Evolutionary conservation across 495 filamentous ascomycete genomes (phyloP).

Genomic region (Collariella sp.): DNA sequence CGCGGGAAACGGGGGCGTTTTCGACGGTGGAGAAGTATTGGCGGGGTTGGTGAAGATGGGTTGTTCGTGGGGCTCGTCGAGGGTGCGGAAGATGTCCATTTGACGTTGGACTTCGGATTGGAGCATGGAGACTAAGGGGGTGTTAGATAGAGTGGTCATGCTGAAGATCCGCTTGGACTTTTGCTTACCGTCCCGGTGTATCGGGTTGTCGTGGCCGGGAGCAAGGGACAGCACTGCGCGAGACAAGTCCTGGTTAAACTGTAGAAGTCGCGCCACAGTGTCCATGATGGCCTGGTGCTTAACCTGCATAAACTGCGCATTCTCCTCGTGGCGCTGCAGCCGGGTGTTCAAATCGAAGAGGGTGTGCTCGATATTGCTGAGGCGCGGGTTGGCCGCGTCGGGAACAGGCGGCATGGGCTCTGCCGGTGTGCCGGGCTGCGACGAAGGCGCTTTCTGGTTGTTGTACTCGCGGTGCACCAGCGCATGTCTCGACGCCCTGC

Average conservation of each 20-base stretch:
- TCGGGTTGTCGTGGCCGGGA: conserved; percentile 54
- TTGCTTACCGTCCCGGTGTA: conserved; percentile 54
- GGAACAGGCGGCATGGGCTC: conserved; percentile 60
- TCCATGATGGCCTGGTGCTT: conserved; percentile 79
- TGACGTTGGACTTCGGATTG: conserved; percentile 82
- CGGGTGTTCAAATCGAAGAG: conserved; percentile 72
- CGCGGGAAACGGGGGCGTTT: conserved; percentile 82
- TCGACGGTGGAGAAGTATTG: conserved; percentile 71
- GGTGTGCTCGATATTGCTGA: conserved; percentile 70
- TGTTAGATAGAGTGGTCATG: too few relatives aligned
- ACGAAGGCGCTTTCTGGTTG: conserved; percentile 63
- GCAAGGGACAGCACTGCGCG: conserved; percentile 60
- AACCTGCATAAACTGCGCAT: conserved; percentile 62
- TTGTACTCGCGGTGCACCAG: conserved; percentile 93
- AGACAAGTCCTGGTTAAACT: conserved; percentile 66
- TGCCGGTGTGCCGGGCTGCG: conserved; percentile 75
- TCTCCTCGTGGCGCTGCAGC: conserved; percentile 76
- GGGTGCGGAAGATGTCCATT: conserved; percentile 55
- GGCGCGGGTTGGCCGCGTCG: conserved; percentile 66
- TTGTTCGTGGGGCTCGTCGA: conserved; percentile 74
- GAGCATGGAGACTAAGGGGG: conserved; percentile 57
- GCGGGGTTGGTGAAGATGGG: conserved; percentile 61
- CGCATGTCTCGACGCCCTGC: conserved; percentile 90
- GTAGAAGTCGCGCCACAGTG: conserved; percentile 60
- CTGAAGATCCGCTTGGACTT: background rate